phyloP scores from a whole-genome alignment of 768 basidiomycete species.

The Tubosaeta sp. region DNA sequence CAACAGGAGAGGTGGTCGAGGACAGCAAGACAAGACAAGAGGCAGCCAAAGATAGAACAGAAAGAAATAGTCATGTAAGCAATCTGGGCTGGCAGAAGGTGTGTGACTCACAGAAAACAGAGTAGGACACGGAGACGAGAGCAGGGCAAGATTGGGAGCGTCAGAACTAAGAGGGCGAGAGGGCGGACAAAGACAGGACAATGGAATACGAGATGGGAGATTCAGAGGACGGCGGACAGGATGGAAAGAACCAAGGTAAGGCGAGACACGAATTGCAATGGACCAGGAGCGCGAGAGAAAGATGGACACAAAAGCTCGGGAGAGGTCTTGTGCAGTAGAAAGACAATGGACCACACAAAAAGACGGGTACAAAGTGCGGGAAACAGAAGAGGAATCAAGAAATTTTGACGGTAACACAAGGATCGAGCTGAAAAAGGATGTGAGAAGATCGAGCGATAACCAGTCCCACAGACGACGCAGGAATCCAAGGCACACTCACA shows the following conservation, averaged over 20 bases:
- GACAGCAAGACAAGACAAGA: no score
- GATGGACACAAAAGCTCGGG: no score
- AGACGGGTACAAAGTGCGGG: not conserved
- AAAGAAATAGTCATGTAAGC: not conserved
- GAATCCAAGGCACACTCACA: not conserved
- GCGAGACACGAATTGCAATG: no score
- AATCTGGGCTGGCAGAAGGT: not conserved
- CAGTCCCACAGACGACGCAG: not conserved
- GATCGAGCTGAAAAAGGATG: not conserved
- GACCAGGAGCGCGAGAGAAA: no score
- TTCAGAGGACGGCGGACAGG: not conserved
- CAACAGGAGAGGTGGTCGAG: not conserved
- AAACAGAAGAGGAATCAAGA: not conserved
- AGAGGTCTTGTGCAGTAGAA: no score
- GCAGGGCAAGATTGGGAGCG: no score
- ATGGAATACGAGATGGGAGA: not conserved
- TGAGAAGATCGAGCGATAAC: not conserved
- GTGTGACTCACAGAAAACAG: not conserved
- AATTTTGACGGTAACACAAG: not conserved
- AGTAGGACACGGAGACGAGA: not conserved
- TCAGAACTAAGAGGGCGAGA: not conserved
- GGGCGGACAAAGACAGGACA: not conserved
- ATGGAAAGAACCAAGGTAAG: not conserved
- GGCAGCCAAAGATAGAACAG: not conserved
- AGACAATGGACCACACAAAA: not conserved